A percentile compares a stretch with the other conserved stretches of the same genome.
phyloP scores from a whole-genome alignment of 2,329 filamentous ascomycete species.

The Aspergillus niger region DNA sequence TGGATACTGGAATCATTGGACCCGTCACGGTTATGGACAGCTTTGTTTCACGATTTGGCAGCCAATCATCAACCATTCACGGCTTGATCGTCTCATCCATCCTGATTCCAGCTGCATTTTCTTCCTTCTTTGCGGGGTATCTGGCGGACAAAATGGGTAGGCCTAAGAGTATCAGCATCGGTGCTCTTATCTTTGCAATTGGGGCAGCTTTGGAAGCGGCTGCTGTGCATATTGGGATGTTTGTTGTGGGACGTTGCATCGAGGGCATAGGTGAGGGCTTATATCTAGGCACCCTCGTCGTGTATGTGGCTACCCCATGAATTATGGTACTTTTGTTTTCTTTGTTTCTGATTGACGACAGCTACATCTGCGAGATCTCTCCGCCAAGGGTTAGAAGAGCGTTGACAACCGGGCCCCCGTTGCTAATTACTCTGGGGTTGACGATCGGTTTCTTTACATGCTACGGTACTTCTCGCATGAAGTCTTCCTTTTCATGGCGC shows the following conservation, averaged over 20 bases:
- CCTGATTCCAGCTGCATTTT: conserved; percentile 58
- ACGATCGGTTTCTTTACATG: conserved; percentile 62
- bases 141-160: conserved; percentile 57
- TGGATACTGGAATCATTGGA: conserved; percentile 60
- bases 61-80: conserved; percentile 54
- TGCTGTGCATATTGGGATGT: conserved; percentile 52
- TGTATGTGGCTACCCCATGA: conserved; percentile 33
- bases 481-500: conserved; percentile 57
- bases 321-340: conserved; percentile 11
- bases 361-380: conserved; percentile 62
- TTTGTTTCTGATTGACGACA: conserved; percentile 27
- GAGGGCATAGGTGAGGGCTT: conserved; percentile 63
- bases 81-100: conserved; percentile 63
- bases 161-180: conserved; percentile 52
- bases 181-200: conserved; percentile 55
- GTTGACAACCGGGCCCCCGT: conserved; percentile 56
- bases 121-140: conserved; percentile 60
- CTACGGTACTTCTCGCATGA: conserved; percentile 55
- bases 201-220: conserved; percentile 57
- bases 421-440: conserved; percentile 54
- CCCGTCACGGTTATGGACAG: conserved; percentile 60
- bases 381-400: conserved; percentile 54
- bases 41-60: conserved; percentile 55
- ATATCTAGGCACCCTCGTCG: conserved; percentile 58
- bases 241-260: conserved; percentile 58